Base-by-base conservation (phyloP, 108 stramenopile genomes). In the Skeletonema tropicum region DNA sequence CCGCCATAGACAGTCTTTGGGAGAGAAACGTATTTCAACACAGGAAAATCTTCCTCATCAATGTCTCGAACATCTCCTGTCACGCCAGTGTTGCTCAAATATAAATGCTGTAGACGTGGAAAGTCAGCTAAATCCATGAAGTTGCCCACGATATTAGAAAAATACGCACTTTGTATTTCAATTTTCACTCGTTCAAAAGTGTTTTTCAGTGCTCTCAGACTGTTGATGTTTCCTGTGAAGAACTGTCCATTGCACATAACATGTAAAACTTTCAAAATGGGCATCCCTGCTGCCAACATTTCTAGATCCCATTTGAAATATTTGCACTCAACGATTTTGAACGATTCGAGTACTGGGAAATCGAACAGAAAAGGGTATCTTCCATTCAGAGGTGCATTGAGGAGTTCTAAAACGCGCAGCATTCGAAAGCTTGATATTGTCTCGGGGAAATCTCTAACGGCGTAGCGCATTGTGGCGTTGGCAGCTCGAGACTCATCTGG, bases 161-260 rank as follows among this genome's bases (percentile, higher is more conserved):
- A 60, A 33, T 38, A 11, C 10, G 10, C 2, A 38, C 10, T 11
- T 6, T 60, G 14, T 0, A 45, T 25, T 57, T 57, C 23, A 1
- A 11, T 3, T 0, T 0, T 1, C 55, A 66, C 48, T 3, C 0
- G 19, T 66, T 58, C 15, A 25, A 66, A 49, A 3, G 65, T 57
- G 13, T 66, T n/a, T 66, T 58, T 66, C 15, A 45, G 49, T 6
- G 59, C 52, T 58, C 65, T 66, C 4, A 66, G n/a, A 66, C 65
- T 66, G 3, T 13, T n/a, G 5, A 58, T 57, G 55, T 58, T 57
- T 13, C 65, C 65, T 1, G 55, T 52, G 4, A 66, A 0, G 6
- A 5, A 0, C 0, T 25, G 0, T 1, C 23, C 49, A 58, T 58
- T 58, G 19, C 48, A 17, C 5, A 1, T 0, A 2, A 32, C 10